Evolutionary conservation across 2,329 filamentous ascomycete species (phyloP).

Genomic region (Decorospora gaudefroyi): DNA sequence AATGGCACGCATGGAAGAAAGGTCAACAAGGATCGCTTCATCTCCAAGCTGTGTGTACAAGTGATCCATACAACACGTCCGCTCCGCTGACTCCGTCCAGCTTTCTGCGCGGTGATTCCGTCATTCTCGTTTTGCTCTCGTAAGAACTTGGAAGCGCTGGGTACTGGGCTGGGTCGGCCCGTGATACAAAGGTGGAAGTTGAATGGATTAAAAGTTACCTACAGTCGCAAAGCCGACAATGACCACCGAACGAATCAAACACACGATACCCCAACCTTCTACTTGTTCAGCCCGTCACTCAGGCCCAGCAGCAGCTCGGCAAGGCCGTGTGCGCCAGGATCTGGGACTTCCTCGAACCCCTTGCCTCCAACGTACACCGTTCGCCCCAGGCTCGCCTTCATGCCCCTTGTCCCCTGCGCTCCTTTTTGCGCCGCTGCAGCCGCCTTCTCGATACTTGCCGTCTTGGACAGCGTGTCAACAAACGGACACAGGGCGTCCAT

Average conservation of each 20-base stretch:
- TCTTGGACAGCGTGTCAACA: slow-evolving; percentile 69
- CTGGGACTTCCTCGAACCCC: slow-evolving; percentile 73
- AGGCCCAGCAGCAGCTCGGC: slow-evolving; percentile 81
- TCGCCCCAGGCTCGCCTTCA: slow-evolving; percentile 85
- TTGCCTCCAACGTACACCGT: slow-evolving; percentile 77
- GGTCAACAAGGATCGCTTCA: slow-evolving; percentile 97
- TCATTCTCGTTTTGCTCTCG: slow-evolving; percentile 84
- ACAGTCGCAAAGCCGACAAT: slow-evolving; percentile 31
- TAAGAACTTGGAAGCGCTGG: slow-evolving; percentile 47
- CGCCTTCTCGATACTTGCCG: slow-evolving; percentile 70
- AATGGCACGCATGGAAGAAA: slow-evolving; percentile 86
- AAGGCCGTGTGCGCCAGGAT: slow-evolving; percentile 78
- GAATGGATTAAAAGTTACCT: slow-evolving; percentile 43
- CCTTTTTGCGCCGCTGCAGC: slow-evolving; percentile 75
- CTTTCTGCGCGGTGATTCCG: slow-evolving; percentile 85
- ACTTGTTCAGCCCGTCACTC: slow-evolving; percentile 58
- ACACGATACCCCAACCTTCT: slow-evolving; percentile 35
- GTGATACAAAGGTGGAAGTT: slow-evolving; percentile 32
- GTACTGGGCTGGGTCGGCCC: slow-evolving; percentile 13
- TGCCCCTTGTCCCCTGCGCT: slow-evolving; percentile 83
- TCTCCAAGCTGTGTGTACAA: slow-evolving; percentile 87
- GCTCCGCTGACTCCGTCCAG: slow-evolving; percentile 50
- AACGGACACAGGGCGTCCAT: slow-evolving; percentile 91
- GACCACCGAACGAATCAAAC: slow-evolving; percentile 34
- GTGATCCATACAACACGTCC: neutral